A percentile compares a stretch with the other conserved stretches of the same genome.
phyloP scores from a whole-genome alignment of 495 filamentous ascomycete genomes.

The Aspergillus avenaceus region DNA sequence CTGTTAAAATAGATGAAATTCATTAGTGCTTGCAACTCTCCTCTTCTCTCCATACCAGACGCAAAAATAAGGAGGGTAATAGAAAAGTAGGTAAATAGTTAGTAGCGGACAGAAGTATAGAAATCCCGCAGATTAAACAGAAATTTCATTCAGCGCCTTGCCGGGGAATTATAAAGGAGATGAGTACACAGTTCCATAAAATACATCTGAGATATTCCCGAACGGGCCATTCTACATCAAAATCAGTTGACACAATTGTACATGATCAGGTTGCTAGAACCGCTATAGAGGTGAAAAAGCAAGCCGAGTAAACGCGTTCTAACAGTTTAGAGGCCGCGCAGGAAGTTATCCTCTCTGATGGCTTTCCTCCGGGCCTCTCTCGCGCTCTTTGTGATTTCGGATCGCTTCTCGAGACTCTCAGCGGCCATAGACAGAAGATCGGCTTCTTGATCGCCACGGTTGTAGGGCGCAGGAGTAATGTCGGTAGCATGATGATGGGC shows the following conservation, averaged over 20 bases:
- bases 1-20: neutral
- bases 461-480: constrained; percentile 56
- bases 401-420: constrained; percentile 36
- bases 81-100: too few relatives aligned
- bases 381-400: constrained; percentile 51
- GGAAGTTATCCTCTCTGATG: constrained; percentile 93
- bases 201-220: constrained; percentile 16
- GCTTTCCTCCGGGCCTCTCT: constrained; percentile 66
- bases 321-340: constrained; percentile 67
- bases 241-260: constrained; percentile 10
- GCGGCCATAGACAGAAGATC: constrained; percentile 27
- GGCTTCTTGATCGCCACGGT: constrained; percentile 22
- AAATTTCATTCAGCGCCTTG: constrained; percentile 9
- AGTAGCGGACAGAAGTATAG: neutral
- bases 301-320: constrained; percentile 5
- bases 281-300: constrained; percentile 7
- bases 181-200: constrained; percentile 13
- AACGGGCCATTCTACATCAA: constrained; percentile 4
- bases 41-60: neutral
- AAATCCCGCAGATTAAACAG: neutral
- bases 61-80: too few relatives aligned
- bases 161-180: constrained; percentile 11
- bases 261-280: constrained; percentile 8
- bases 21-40: neutral
- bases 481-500: constrained; percentile 81